Percentiles rank a stretch among this genome's conserved stretches.
Conservation (phyloP, 306 rosid species). For the Castanopsis chinensis region DNA sequence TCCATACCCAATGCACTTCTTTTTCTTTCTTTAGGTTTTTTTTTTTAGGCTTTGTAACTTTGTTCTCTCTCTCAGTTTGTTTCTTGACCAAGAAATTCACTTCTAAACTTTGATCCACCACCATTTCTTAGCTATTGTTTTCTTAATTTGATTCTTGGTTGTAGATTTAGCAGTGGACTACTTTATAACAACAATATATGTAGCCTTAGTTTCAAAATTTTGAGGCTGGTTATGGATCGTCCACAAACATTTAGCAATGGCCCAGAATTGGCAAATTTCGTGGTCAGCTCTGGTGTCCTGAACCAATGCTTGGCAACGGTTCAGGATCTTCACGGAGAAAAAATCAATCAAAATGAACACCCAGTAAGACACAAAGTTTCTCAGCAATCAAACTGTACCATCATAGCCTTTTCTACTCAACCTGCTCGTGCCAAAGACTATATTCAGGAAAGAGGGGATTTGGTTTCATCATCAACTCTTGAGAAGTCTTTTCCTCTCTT, state of each 20-base stretch:
- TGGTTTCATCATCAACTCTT: slow-evolving; percentile 27
- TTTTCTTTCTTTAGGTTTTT: too few relatives aligned
- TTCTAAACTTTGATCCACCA: too few relatives aligned
- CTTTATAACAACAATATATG: too few relatives aligned
- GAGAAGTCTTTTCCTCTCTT: slow-evolving; percentile 27
- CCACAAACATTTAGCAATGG: slow-evolving; percentile 44
- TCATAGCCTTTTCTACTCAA: slow-evolving; percentile 41
- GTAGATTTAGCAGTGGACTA: not conserved
- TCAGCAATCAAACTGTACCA: not conserved
- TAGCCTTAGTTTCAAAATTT: too few relatives aligned
- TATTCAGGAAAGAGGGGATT: not conserved
- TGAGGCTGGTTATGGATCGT: too few relatives aligned
- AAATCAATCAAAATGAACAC: not conserved
- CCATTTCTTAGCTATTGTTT: not conserved
- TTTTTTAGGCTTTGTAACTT: too few relatives aligned
- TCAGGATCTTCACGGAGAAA: not conserved
- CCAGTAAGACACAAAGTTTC: not conserved
- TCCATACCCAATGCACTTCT: too few relatives aligned
- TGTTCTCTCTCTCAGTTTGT: too few relatives aligned
- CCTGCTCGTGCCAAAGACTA: not conserved
- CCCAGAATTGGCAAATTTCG: slow-evolving; percentile 25
- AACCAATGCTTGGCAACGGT: slow-evolving; percentile 27
- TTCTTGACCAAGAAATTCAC: too few relatives aligned
- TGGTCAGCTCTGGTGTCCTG: slow-evolving; percentile 33
- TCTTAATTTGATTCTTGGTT: not conserved